Evolutionary conservation across 192 early-diverging fungal genomes (phyloP).

Genomic region (Podila epicladia): DNA sequence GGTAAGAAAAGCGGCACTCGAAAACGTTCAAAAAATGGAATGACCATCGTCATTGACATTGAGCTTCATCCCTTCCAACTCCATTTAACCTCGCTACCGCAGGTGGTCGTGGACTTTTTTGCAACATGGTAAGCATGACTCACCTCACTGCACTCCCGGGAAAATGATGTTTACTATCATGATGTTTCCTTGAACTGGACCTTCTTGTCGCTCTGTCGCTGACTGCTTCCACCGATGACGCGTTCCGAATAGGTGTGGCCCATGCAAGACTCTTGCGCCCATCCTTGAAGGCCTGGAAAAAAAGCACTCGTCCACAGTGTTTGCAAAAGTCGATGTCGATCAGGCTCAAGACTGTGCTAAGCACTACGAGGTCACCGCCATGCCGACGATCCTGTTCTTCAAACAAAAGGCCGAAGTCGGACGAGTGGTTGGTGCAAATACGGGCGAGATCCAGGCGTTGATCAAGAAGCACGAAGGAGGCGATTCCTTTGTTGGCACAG

Average conservation of each 20-base stretch:
- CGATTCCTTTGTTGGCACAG: conserved; percentile 24
- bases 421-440: conserved; percentile 32
- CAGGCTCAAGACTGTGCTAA: conserved; percentile 21
- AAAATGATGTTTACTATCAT: neutral
- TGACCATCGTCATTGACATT: neutral
- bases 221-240: neutral
- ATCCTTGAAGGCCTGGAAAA: conserved; percentile 36
- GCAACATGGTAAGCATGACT: conserved; percentile 28
- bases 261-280: conserved; percentile 39
- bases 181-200: neutral
- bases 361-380: conserved; percentile 23
- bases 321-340: conserved; percentile 47
- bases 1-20: conserved; percentile 8
- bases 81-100: neutral
- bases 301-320: conserved; percentile 32
- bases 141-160: too few relatives aligned
- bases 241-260: conserved; percentile 18
- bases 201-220: neutral
- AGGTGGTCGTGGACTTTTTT: conserved; percentile 52
- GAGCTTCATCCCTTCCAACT: neutral
- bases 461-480: conserved; percentile 39
- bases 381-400: conserved; percentile 47
- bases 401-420: conserved; percentile 23
- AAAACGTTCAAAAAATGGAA: too few relatives aligned
- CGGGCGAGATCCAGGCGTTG: conserved; percentile 24